phyloP scores from a whole-genome alignment of 192 early-diverging fungal genomes.

The Neocallimastix lanati region DNA sequence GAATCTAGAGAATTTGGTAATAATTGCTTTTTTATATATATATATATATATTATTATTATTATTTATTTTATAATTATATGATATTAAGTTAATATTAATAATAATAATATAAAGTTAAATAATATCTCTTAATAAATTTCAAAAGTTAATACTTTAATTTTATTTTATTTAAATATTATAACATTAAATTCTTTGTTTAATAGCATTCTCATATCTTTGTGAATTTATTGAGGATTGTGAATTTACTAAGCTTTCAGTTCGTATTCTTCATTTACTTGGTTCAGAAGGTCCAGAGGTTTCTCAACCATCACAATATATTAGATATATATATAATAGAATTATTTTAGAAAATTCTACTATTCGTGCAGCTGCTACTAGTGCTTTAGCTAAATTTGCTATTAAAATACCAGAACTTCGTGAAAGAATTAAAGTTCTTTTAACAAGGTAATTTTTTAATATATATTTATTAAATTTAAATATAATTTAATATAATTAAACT shows the following conservation, averaged over 20 bases:
- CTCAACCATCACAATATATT: slow-evolving; percentile 87
- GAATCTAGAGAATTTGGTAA: slow-evolving; percentile 80
- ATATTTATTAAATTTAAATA: no score
- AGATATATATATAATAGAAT: slow-evolving; percentile 99
- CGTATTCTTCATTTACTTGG: slow-evolving; percentile 89
- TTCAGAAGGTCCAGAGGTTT: slow-evolving; percentile 75
- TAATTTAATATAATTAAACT: no score
- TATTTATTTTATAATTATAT: no score
- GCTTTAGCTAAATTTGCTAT: slow-evolving; percentile 88
- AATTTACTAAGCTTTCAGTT: slow-evolving; percentile 96
- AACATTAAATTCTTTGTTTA: no score
- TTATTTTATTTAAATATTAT: no score
- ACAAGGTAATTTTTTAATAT: no score
- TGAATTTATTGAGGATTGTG: slow-evolving; percentile 99
- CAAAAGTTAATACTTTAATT: no score
- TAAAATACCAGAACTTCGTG: slow-evolving; percentile 47
- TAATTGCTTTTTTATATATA: no score
- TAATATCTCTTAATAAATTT: no score
- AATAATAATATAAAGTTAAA: neutral
- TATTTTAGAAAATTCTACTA: slow-evolving; percentile 89
- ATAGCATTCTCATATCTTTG: slow-evolving; percentile 82
- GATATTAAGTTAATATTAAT: no score
- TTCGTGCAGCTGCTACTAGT: slow-evolving; percentile 85
- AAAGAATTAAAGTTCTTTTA: slow-evolving; percentile 54
- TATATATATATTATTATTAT: no score